These are phyloP conservation scores for Luffa acutangula DNA, from an alignment of 306 rosid genomes.

Conservation along the genomic window DNA sequence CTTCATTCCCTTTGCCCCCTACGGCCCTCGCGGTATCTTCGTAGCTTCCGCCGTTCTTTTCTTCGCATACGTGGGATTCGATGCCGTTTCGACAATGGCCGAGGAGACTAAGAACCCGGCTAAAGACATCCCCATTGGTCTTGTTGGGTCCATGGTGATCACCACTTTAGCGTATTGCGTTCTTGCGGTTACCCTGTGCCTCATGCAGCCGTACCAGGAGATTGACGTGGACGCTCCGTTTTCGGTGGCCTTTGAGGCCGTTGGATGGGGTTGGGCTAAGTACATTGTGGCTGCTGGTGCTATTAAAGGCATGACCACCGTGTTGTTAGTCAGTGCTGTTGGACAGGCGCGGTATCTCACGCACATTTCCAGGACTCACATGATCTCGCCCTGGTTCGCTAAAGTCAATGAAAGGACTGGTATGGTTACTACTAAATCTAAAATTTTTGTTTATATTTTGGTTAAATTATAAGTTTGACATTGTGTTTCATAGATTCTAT, in stretches of 20 bases:
- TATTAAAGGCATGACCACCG: constrained; percentile 79
- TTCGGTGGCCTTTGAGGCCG: constrained; percentile 50
- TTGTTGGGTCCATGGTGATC: constrained; percentile 63
- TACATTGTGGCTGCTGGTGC: constrained; percentile 71
- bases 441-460: background rate
- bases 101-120: constrained; percentile 82
- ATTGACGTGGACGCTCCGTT: constrained; percentile 44
- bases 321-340: constrained; percentile 46
- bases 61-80: constrained; percentile 80
- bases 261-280: constrained; percentile 80
- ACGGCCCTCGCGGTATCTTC: constrained; percentile 41
- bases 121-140: constrained; percentile 72
- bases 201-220: constrained; percentile 28
- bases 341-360: constrained; percentile 85
- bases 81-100: constrained; percentile 75
- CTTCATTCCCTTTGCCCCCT: constrained; percentile 26
- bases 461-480: no score
- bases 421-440: background rate
- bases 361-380: constrained; percentile 80
- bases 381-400: constrained; percentile 85
- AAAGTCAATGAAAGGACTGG: constrained; percentile 44
- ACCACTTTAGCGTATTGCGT: constrained; percentile 35
- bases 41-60: constrained; percentile 62
- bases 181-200: constrained; percentile 57
- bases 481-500: no score